A percentile compares a stretch with the other conserved stretches of the same genome.
Evolutionary conservation across 306 rosid genomes (phyloP).

Genomic region (Biancaea sappan): DNA sequence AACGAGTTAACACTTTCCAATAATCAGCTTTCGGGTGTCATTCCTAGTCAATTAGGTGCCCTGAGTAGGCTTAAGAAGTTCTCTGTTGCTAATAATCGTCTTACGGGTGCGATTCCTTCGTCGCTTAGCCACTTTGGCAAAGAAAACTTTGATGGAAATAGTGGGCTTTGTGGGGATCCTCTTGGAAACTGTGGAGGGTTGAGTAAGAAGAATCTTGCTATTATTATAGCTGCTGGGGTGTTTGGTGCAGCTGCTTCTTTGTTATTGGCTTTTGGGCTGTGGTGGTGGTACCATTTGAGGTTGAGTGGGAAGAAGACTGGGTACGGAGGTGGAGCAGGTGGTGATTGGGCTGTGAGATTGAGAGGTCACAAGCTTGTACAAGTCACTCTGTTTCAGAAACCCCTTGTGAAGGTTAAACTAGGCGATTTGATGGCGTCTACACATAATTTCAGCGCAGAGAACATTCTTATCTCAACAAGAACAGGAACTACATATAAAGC

Average conservation of each 20-base stretch:
- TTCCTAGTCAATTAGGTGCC: conserved; percentile 61
- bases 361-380: conserved; percentile 79
- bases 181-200: conserved; percentile 86
- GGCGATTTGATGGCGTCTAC: conserved; percentile 95
- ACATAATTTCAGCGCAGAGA: conserved; percentile 62
- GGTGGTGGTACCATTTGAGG: conserved; percentile 95
- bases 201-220: conserved; percentile 84
- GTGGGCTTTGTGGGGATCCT: conserved; percentile 76
- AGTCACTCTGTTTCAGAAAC: conserved; percentile 86
- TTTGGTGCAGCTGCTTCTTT: conserved; percentile 91
- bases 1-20: conserved; percentile 51
- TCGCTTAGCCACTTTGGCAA: conserved; percentile 36
- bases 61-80: conserved; percentile 62
- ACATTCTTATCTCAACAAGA: conserved; percentile 64
- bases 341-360: conserved; percentile 82
- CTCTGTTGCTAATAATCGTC: conserved; percentile 67
- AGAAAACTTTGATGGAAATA: conserved; percentile 65
- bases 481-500: conserved; percentile 89
- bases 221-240: conserved; percentile 90
- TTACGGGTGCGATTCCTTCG: conserved; percentile 64
- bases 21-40: conserved; percentile 61
- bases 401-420: conserved; percentile 85
- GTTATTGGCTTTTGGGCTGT: conserved; percentile 75
- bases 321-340: conserved; percentile 40
- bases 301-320: conserved; percentile 50